Evolutionary conservation across 2,329 filamentous ascomycete genomes (phyloP), one percentile per base, ranked within the genome.

Genomic region (Aaosphaeria pasadenensis): DNA sequence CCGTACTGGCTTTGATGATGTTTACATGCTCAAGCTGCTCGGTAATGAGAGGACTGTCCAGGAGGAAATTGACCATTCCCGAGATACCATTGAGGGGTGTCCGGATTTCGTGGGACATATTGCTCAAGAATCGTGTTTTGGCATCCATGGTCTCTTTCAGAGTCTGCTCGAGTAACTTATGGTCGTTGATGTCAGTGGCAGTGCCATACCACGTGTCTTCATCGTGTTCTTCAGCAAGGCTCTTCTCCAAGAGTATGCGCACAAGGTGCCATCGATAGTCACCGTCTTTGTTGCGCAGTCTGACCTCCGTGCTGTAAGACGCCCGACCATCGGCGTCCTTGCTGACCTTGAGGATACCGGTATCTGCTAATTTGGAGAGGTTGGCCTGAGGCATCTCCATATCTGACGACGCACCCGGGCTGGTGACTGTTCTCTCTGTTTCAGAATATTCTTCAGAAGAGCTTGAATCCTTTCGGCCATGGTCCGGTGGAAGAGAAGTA

Each of bases 61-160:
- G 88, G 49, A 97, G 79, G 70, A 96, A 96, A 62, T 89, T 95
- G 61, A 96, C 91, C 84, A 96, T 96, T 46, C 92, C 92, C 9
- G 92, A 92, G 53, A 97, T 97, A 17, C 92, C 92, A 55, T 96
- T 96, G 7, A 97, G 77, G 0, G 92, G 92, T 1, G 92, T 97
- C 52, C 92, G 84, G 52, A 97, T 97, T 71, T 97, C 92, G 63
- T 97, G 92, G 4, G 91, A 96, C 92, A 97, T 97, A 71, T 96
- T 97, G 73, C 91, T 96, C 60, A 99, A 79, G 69, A 97, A 99
- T 52, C 91, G 86, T 35, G 90, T 87, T 72, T 97, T 99, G 6
- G 91, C 92, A 62, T 97, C 92, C 94, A 97, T 97, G 4, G 91
- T 92, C 65, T 95, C 91, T 70, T 97, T 96, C 39, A 97, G 75